These are phyloP conservation scores for Paspalum vaginatum DNA, from an alignment of 176 grass and related monocot genomes.

Conservation along the genomic window DNA sequence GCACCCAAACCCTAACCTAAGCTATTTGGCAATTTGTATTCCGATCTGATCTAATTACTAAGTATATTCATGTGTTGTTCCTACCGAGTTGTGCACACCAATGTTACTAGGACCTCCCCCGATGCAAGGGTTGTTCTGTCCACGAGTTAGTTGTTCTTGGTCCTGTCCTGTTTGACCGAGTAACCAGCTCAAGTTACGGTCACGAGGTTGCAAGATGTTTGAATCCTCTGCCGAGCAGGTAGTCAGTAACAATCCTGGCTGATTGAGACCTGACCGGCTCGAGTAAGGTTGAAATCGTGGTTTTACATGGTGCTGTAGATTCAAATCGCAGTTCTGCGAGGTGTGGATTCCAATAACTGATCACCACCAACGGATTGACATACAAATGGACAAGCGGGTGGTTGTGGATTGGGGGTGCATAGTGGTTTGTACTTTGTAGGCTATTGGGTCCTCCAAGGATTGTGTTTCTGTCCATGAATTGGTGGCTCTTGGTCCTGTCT, in stretches of 20 bases:
- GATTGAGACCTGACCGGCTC: too few relatives aligned
- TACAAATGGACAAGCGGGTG: neutral
- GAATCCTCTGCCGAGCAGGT: too few relatives aligned
- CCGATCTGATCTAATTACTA: neutral
- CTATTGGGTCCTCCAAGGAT: neutral
- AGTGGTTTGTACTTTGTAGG: neutral
- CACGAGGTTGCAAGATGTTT: too few relatives aligned
- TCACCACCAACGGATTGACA: neutral
- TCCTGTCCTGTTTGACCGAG: too few relatives aligned
- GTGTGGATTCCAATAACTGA: neutral
- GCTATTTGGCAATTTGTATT: too few relatives aligned
- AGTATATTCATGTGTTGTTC: neutral
- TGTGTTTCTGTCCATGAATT: neutral
- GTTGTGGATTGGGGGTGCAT: neutral
- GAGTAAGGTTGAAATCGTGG: neutral
- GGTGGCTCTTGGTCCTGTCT: neutral
- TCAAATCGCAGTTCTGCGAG: constrained; percentile 16
- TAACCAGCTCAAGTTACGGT: too few relatives aligned
- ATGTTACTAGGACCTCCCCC: neutral
- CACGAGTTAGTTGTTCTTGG: too few relatives aligned
- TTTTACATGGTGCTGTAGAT: neutral
- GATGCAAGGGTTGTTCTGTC: neutral
- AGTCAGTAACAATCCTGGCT: too few relatives aligned
- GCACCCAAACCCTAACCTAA: too few relatives aligned
- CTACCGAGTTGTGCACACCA: neutral